Percentiles rank a stretch among this genome's conserved stretches.
Conservation (phyloP, 441 rosid species). For the Jatropha multifida region DNA sequence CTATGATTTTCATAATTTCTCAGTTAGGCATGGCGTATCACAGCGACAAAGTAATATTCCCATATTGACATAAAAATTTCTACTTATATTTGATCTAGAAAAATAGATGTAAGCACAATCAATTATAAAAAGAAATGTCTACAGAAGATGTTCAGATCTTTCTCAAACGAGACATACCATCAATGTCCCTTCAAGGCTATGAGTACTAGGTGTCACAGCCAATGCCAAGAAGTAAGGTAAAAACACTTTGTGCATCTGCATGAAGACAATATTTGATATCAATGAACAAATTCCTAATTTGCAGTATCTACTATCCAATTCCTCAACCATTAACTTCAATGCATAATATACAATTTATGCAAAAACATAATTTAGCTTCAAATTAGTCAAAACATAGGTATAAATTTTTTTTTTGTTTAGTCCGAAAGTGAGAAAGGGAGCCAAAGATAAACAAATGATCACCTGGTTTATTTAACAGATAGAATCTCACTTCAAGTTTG, state of each 20-base stretch:
- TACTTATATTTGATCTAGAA: background rate
- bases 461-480: background rate
- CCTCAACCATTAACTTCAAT: background rate
- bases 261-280: slow-evolving; percentile 13
- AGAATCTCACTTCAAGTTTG: background rate
- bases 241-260: slow-evolving; percentile 89
- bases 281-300: slow-evolving; percentile 5
- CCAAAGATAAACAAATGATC: background rate
- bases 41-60: background rate
- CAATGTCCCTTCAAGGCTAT: slow-evolving; percentile 86
- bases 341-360: background rate
- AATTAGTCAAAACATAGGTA: background rate
- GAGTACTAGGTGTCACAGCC: slow-evolving; percentile 65
- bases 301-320: background rate
- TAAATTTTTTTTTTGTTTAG: too few species aligned
- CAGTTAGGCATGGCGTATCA: background rate
- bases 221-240: slow-evolving; percentile 70
- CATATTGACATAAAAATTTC: background rate
- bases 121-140: background rate
- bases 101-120: background rate
- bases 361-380: background rate
- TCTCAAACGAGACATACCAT: slow-evolving; percentile 51
- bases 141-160: background rate
- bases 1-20: background rate
- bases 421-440: background rate